Evolutionary conservation across 1,284 basidiomycete species (phyloP).

Genomic region (Melampsora larici-populina): DNA sequence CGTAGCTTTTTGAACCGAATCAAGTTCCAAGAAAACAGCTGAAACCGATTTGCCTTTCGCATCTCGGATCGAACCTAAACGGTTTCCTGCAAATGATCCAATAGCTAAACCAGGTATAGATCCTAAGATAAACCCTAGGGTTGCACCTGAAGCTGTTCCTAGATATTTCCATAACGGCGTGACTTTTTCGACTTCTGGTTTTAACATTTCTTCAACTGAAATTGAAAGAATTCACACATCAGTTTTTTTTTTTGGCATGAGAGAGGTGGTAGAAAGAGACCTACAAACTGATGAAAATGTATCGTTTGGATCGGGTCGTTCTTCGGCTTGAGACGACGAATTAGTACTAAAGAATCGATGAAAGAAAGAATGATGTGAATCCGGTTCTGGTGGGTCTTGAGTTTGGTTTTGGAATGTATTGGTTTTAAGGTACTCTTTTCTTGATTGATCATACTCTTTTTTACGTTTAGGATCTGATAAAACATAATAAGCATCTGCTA

Average conservation of each 20-base stretch:
- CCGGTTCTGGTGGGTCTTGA: conserved; percentile 65
- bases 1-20: conserved; percentile 74
- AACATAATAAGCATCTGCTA: conserved; percentile 95
- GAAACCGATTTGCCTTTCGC: conserved; percentile 52
- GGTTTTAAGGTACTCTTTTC: conserved; percentile 48
- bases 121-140: conserved; percentile 50
- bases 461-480: conserved; percentile 72
- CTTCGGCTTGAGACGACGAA: not conserved
- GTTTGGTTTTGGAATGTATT: too few species aligned
- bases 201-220: conserved; percentile 52
- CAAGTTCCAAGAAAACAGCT: conserved; percentile 78
- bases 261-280: too few species aligned
- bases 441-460: conserved; percentile 71
- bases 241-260: too few species aligned
- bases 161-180: conserved; percentile 49
- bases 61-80: conserved; percentile 52
- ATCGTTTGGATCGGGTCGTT: conserved; percentile 23
- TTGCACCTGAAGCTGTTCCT: conserved; percentile 49
- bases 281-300: conserved; percentile 37
- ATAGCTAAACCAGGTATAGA: conserved; percentile 46
- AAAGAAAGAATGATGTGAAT: conserved; percentile 72
- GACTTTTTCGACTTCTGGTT: conserved; percentile 51
- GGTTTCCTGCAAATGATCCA: conserved; percentile 50
- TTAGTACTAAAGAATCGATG: conserved; percentile 62
- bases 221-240: too few species aligned